Evolutionary conservation across 108 stramenopile genomes (phyloP).

Genomic region (Epithemia pelagica): DNA sequence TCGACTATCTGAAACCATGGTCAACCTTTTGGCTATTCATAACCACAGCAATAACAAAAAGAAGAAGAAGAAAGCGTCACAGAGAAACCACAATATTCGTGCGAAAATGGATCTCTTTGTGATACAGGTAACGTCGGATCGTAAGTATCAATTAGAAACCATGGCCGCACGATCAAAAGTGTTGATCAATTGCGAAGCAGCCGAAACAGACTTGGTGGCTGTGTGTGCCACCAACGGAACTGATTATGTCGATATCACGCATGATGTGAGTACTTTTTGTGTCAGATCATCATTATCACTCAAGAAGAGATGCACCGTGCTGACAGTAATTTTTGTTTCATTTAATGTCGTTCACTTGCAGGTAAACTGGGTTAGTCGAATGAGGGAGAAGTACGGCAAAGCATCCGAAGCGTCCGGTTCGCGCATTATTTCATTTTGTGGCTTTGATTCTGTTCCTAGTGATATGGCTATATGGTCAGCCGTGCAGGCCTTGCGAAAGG

Average conservation of each 20-base stretch:
- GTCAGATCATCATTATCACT: too few relatives aligned
- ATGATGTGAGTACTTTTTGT: constrained; percentile 47
- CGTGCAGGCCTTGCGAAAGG: constrained; percentile 24
- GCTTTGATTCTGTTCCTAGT: constrained; percentile 83
- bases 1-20: background rate
- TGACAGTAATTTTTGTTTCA: background rate
- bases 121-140: constrained; percentile 14
- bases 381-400: constrained; percentile 53
- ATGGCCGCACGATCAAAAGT: constrained; percentile 65
- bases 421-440: constrained; percentile 68
- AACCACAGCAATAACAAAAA: background rate
- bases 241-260: constrained; percentile 90
- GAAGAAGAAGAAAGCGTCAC: too few relatives aligned
- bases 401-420: constrained; percentile 51
- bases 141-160: constrained; percentile 12
- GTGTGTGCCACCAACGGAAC: constrained; percentile 75
- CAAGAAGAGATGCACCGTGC: too few relatives aligned
- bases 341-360: background rate
- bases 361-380: constrained; percentile 67
- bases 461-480: constrained; percentile 44
- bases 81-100: too few relatives aligned
- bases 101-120: constrained; percentile 19
- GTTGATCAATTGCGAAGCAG: constrained; percentile 51
- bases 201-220: constrained; percentile 39
- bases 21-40: background rate